Base-by-base conservation (phyloP, 2,329 filamentous ascomycete genomes). In the Claviceps pazoutovae region DNA sequence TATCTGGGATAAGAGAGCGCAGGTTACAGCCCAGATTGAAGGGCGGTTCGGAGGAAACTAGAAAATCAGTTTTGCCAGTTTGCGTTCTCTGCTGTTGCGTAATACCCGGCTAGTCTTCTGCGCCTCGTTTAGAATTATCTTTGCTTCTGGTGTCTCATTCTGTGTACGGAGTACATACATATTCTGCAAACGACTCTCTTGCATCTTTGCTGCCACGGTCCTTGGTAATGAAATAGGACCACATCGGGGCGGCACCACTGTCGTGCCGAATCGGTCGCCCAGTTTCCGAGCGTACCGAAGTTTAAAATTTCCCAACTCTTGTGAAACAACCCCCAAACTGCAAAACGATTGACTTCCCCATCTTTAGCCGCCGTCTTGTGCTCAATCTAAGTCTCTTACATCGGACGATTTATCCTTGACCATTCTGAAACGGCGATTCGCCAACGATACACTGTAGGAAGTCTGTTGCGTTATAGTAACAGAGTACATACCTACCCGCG, bases 1-100 rank as follows among this genome's bases (percentile, higher is more conserved):
- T 57, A 72, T 37, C 65, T 73, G 52, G 71, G 71, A 19, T 73
- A 60, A 8, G 17, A 6, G 14, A 46, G 50, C 14, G 19, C 11
- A 42, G 11, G 8, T 7, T 36, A 26, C 13, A 30, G 4, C 9
- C n/a, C 11, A 6, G 5, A 3, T 49, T 17, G 9, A 5, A 26
- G 14, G 17, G 13, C 7, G 21, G 17, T 37, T 23, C 21, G 39
- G n/a, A n/a, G 26, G 9, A n/a, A n/a, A 39, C 11, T 13, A 8
- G 26, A 16, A 7, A 13, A 26, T 7, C 23, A 26, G 23, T 7
- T 26, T 26, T 26, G 23, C 23, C 23, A 39, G 26, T 45, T 36
- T 26, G 19, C 26, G 34, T 42, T 34, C 3, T 34, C 30, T 11
- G 9, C 30, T 11, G 30, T 34, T 11, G 30, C 30, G 30, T 34